A percentile compares a stretch with the other conserved stretches of the same genome.
phyloP scores from a whole-genome alignment of 768 basidiomycete genomes.

The Tricholoma sp. region DNA sequence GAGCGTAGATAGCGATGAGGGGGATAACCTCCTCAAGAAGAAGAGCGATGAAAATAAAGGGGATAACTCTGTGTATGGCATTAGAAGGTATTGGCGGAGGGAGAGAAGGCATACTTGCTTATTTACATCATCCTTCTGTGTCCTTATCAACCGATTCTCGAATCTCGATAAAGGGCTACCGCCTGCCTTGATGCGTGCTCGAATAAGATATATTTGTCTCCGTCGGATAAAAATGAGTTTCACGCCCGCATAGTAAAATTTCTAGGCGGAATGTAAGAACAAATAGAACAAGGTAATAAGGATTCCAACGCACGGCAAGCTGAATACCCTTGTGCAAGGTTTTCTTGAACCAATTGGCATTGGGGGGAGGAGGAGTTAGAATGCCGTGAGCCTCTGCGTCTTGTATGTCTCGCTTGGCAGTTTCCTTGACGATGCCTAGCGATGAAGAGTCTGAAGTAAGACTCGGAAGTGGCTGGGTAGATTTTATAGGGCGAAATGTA shows the following conservation, averaged over 20 bases:
- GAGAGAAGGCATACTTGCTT: constrained; percentile 41
- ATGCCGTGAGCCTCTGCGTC: constrained; percentile 68
- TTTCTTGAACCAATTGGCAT: constrained; percentile 51
- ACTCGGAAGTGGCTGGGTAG: constrained; percentile 22
- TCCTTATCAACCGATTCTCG: constrained; percentile 65
- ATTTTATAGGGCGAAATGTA: constrained; percentile 24
- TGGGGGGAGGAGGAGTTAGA: constrained; percentile 56
- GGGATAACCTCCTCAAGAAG: constrained; percentile 80
- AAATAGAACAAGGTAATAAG: constrained; percentile 1
- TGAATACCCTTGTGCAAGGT: constrained; percentile 45
- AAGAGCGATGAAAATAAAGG: constrained; percentile 70
- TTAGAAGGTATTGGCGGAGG: constrained; percentile 8
- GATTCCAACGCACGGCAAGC: constrained; percentile 32
- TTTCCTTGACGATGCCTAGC: constrained; percentile 38
- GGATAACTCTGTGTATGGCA: constrained; percentile 51
- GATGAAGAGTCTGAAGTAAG: constrained; percentile 17
- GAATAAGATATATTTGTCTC: constrained; percentile 48
- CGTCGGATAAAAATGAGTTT: constrained; percentile 66
- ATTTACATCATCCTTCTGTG: constrained; percentile 59
- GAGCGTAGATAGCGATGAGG: constrained; percentile 80
- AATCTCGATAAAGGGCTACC: constrained; percentile 60
- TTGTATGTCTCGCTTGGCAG: constrained; percentile 55
- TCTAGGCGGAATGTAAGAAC: constrained; percentile 33
- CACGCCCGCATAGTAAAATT: constrained; percentile 80
- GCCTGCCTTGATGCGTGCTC: constrained; percentile 49